Percentiles rank a stretch among this genome's conserved stretches.
phyloP scores from a whole-genome alignment of 139 green algal species.

The Chlorella ohadii region DNA sequence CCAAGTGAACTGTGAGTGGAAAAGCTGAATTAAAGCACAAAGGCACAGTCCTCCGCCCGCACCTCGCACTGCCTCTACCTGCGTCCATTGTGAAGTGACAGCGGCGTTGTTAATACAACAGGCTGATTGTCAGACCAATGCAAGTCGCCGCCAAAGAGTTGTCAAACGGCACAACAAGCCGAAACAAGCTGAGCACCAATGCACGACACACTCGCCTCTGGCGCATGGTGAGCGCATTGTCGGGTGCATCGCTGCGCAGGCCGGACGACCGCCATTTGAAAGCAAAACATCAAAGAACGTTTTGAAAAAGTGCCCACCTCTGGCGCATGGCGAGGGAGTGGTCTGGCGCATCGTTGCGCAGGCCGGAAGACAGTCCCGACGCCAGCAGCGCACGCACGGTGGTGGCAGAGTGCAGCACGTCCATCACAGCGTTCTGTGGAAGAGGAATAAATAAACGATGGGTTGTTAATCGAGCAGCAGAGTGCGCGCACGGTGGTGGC shows the following conservation, averaged over 20 bases:
- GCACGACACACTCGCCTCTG: conserved; percentile 77
- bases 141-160: too few relatives aligned
- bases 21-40: too few relatives aligned
- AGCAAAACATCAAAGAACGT: conserved; percentile 71
- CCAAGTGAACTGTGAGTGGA: too few relatives aligned
- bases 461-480: too few relatives aligned
- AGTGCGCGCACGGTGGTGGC: too few relatives aligned
- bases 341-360: conserved; percentile 96
- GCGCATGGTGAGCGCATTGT: conserved; percentile 81
- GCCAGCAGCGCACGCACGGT: conserved; percentile 67
- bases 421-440: conserved; percentile 43
- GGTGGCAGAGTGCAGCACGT: too few relatives aligned
- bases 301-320: conserved; percentile 7
- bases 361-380: conserved; percentile 62
- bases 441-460: conserved; percentile 64
- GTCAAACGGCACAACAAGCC: too few relatives aligned
- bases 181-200: too few relatives aligned
- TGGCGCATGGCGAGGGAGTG: conserved; percentile 84
- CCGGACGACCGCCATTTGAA: conserved; percentile 60
- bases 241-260: conserved; percentile 93
- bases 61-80: conserved; percentile 75
- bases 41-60: too few relatives aligned
- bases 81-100: background rate
- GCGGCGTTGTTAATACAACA: too few relatives aligned
- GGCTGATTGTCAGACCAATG: too few relatives aligned